Evolutionary conservation across 2,329 filamentous ascomycete genomes (phyloP).

Genomic region (Pyricularia sp.): DNA sequence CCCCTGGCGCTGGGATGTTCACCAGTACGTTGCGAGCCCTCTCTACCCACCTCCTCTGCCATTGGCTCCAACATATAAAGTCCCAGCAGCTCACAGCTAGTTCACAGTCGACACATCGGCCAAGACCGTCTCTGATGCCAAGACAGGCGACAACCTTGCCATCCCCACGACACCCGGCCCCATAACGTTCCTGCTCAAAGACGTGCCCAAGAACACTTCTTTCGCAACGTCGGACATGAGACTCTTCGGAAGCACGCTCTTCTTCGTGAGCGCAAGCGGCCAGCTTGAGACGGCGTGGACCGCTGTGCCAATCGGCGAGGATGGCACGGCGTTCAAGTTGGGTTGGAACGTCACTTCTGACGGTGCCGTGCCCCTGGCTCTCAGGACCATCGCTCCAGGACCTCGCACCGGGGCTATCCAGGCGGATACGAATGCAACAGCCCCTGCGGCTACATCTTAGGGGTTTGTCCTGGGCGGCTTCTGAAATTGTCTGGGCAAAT

Average conservation of each 20-base stretch:
- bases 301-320: background rate
- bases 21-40: background rate
- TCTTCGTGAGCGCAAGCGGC: background rate
- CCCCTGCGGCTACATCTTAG: background rate
- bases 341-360: background rate
- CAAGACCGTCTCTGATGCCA: background rate
- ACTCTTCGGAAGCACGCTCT: background rate
- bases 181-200: background rate
- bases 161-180: background rate
- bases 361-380: background rate
- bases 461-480: background rate
- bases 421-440: background rate
- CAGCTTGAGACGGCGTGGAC: background rate
- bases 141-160: background rate
- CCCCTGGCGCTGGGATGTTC: background rate
- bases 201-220: background rate
- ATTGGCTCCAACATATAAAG: background rate
- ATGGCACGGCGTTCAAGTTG: background rate
- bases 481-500: background rate
- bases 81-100: background rate
- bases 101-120: background rate
- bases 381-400: background rate
- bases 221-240: background rate
- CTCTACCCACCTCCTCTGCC: too few species aligned
- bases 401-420: background rate